Conservation (phyloP, 305 asterid species). For the Striga hermonthica region DNA sequence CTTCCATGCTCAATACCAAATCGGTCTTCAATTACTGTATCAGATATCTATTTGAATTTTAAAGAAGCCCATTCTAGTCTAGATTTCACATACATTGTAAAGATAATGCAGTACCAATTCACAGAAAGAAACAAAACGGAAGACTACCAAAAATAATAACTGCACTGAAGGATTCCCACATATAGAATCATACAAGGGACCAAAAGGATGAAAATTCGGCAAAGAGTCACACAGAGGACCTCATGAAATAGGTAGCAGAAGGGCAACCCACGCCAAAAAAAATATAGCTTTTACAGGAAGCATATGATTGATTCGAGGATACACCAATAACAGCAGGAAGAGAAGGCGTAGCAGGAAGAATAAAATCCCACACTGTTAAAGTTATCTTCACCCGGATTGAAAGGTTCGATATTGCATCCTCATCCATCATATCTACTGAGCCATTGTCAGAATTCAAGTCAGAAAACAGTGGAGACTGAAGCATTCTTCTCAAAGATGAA, state of each 20-base stretch:
- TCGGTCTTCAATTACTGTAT: constrained; percentile 97
- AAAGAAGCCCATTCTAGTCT: constrained; percentile 40
- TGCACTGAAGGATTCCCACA: background rate
- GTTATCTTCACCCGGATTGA: constrained; percentile 76
- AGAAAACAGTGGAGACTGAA: constrained; percentile 72
- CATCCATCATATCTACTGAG: constrained; percentile 86
- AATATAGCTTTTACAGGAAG: constrained; percentile 16
- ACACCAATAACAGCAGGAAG: constrained; percentile 99
- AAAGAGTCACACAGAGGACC: constrained; percentile 19
- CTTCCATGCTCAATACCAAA: constrained; percentile 97
- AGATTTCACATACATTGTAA: constrained; percentile 24
- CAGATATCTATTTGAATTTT: constrained; percentile 65
- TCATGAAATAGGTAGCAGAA: constrained; percentile 7
- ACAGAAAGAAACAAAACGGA: background rate
- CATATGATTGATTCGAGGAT: constrained; percentile 48
- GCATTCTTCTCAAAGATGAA: constrained; percentile 75
- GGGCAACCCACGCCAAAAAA: constrained; percentile 22
- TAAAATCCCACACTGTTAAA: constrained; percentile 91
- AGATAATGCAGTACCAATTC: constrained; percentile 12
- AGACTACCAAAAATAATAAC: background rate
- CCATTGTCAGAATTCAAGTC: constrained; percentile 71
- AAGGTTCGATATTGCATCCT: constrained; percentile 74
- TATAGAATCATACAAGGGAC: constrained; percentile 13
- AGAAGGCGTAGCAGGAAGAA: constrained; percentile 90
- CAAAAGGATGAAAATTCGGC: constrained; percentile 9